Evolutionary conservation across 345 rosid genomes (phyloP), one percentile per base, ranked within the genome.

Genomic region (Sisymbrium altissimum): DNA sequence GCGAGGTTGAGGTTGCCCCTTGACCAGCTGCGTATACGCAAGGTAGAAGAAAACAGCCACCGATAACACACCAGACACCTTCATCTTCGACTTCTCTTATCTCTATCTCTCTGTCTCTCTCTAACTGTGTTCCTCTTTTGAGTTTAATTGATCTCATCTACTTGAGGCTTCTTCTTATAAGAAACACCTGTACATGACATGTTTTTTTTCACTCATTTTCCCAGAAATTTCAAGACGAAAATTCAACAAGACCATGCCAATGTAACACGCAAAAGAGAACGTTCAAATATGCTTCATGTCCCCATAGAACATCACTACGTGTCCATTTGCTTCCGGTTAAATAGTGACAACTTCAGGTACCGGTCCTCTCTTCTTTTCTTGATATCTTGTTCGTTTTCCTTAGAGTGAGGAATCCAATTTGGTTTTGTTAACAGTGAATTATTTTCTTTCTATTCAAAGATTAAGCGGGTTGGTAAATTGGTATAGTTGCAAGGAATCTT

Each of bases 51-150:
- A 55, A n/a, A 41, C 6, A 57, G 76, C 41, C 17, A 64, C 46
- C 19, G 63, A 52, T 21, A 80, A 17, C 30, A 65, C 29, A 32
- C 50, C 58, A 15, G 30, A 56, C 70, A 36, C 7, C 43, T 57
- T 48, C 79, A 62, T 62, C 54, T 49, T 49, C 55, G 2, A 8
- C 7, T n/a, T n/a, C n/a, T n/a, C n/a, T n/a, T n/a, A n/a, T n/a
- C n/a, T n/a, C n/a, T n/a, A n/a, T n/a, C 55, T 49, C 29, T 49
- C 14, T 49, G 25, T 35, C 38, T 35, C 10, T 21, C 29, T 40
- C 38, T 48, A 9, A 7, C 53, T 46, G 8, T 48, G 27, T 19
- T 48, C 11, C 13, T 21, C 11, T 12, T 48, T 18, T 45, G 23
- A 7, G 49, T 44, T 45, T 45, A 45, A 3, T 45, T 6, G 7